Percentiles rank a stretch among this genome's conserved stretches.
Evolutionary conservation across 257 asterid species (phyloP).

Genomic region (Solanum lignicaule): DNA sequence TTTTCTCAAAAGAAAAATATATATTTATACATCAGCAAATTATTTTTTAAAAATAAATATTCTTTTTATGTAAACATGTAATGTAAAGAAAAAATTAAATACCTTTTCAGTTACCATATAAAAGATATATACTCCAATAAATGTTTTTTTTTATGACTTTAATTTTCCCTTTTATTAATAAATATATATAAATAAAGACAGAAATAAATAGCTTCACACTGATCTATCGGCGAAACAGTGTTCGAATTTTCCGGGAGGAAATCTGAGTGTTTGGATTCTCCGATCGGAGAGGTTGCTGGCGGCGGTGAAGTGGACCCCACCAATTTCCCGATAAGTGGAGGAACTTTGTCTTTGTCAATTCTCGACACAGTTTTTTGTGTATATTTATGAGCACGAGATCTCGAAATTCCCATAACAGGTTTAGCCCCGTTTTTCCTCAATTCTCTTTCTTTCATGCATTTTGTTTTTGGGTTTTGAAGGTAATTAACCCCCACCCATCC

Average conservation of each 20-base stretch:
- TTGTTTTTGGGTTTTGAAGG: background rate
- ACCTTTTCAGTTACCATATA: background rate
- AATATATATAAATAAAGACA: background rate
- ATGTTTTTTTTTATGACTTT: background rate
- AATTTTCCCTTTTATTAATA: background rate
- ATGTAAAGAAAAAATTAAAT: too few species aligned
- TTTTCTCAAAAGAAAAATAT: too few species aligned
- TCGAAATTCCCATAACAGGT: conserved; percentile 11
- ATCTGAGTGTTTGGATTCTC: conserved; percentile 7
- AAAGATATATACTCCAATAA: background rate
- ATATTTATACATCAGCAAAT: too few species aligned
- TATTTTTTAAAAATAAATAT: too few species aligned
- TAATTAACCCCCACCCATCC: background rate
- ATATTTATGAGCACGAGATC: conserved; percentile 49
- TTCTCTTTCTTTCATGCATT: background rate
- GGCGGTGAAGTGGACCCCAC: conserved; percentile 19
- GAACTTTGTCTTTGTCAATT: conserved; percentile 22
- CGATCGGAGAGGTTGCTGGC: conserved; percentile 20
- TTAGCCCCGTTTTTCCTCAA: background rate
- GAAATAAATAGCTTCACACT: background rate
- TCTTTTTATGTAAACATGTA: too few species aligned
- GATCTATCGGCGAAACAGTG: background rate
- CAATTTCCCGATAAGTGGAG: conserved; percentile 20
- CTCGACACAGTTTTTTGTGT: conserved; percentile 11
- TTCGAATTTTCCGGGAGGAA: background rate